Evolutionary conservation across 257 asterid species (phyloP), one percentile per base, ranked within the genome.

Genomic region (Salvia splendens): DNA sequence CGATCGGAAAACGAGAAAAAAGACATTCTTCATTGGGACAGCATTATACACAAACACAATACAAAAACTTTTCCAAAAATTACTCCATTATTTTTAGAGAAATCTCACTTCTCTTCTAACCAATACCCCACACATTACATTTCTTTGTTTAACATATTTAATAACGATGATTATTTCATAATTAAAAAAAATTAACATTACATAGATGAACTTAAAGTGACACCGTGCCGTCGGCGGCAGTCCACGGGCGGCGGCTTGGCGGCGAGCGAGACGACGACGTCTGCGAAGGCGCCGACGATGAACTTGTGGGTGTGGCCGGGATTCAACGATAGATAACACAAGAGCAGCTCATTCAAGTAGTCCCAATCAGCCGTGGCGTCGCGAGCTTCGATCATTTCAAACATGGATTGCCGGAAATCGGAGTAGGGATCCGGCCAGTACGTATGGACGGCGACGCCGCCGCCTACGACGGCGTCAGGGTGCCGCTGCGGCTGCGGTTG

Each of bases 381-480:
- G 4, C 76, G 81, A 0, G 88, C 87, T 45, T 86, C 93, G 33
- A 86, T 87, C 97, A 91, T 91, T 73, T 91, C 97, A 46, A 83
- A 68, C 96, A 91, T 88, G 15, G 97, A 91, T 52, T 74, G 61
- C 16, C 87, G 53, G 73, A 91, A 91, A 49, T 91, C 97, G 3
- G 77, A 42, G 43, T 67, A 86, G 0, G 97, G 97, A 78, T 91
- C 85, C 45, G 95, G 89, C 2, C 96, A 86, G 57, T 71, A 74
- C 4, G 85, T 88, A 55, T 76, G 82, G 10, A 91, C 73, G 0
- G 96, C 96, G 0, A 88, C 82, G 17, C 96, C 84, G 47, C 86
- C 95, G 8, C 51, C 48, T 2, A 88, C 80, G 24, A 67, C 73
- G 6, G 53, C 48, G 24, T 47, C 41, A 4, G 58, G 4, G 0